These are phyloP conservation scores for Arachis monticola DNA, from an alignment of 331 rosid species.

Conservation along the genomic window DNA sequence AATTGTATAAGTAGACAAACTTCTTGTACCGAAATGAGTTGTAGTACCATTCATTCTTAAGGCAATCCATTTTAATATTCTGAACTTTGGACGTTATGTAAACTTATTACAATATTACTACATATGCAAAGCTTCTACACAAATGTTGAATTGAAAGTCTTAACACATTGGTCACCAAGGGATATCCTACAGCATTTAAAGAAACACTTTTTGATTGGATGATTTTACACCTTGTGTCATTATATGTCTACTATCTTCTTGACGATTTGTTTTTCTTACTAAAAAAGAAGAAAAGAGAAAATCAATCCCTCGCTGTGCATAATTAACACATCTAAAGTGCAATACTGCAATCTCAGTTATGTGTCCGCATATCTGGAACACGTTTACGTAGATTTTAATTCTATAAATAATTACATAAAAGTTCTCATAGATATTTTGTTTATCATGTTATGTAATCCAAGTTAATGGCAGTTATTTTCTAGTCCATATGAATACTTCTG, in stretches of 20 bases:
- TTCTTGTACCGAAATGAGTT: background rate
- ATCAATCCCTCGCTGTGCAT: constrained; percentile 28
- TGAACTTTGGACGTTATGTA: constrained; percentile 9
- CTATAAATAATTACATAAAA: background rate
- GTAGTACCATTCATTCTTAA: constrained; percentile 27
- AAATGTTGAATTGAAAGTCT: constrained; percentile 25
- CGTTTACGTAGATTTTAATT: constrained; percentile 1
- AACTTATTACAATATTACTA: background rate
- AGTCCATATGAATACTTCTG: background rate
- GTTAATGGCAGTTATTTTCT: constrained; percentile 7
- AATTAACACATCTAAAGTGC: constrained; percentile 24
- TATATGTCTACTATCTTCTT: background rate
- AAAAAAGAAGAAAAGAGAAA: background rate
- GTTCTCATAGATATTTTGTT: constrained; percentile 12
- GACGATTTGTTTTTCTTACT: background rate
- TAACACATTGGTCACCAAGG: constrained; percentile 24
- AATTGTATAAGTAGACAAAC: no score
- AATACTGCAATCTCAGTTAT: constrained; percentile 20
- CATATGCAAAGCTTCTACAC: constrained; percentile 13
- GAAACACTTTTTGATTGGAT: constrained; percentile 20
- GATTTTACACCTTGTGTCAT: constrained; percentile 17
- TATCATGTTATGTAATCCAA: constrained; percentile 15
- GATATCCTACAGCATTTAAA: constrained; percentile 20
- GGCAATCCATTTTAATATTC: constrained; percentile 14
- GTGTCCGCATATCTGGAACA: constrained; percentile 19